These are phyloP conservation scores for Wickerhamomyces strasburgensis DNA, from an alignment of 805 yeast genomes.

Conservation along the genomic window DNA sequence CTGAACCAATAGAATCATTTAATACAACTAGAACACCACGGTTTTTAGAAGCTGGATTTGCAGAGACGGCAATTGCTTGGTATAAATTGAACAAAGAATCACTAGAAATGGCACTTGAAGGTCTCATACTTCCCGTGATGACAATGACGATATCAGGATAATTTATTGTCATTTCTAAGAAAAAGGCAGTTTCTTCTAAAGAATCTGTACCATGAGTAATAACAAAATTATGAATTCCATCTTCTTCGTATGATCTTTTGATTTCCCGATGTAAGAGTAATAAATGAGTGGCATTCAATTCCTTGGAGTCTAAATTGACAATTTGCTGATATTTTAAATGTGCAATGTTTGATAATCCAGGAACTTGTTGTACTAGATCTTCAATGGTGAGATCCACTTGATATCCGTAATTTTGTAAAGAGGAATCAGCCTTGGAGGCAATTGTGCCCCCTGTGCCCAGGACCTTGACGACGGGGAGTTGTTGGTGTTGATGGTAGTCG, in stretches of 20 bases:
- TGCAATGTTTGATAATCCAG: conserved; percentile 55
- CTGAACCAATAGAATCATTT: conserved; percentile 65
- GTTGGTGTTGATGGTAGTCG: conserved; percentile 14
- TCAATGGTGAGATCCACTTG: conserved; percentile 50
- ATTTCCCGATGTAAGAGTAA: conserved; percentile 43
- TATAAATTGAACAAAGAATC: conserved; percentile 73
- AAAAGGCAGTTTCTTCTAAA: conserved; percentile 63
- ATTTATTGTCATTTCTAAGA: conserved; percentile 45
- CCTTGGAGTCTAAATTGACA: conserved; percentile 59
- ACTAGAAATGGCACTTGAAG: conserved; percentile 62
- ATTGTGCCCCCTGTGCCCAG: conserved; percentile 61
- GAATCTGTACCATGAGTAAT: conserved; percentile 72
- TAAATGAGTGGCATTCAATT: conserved; percentile 44
- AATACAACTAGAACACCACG: conserved; percentile 62
- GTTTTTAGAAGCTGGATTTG: conserved; percentile 42
- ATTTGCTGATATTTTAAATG: conserved; percentile 59
- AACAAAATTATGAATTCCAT: conserved; percentile 52
- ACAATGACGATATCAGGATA: conserved; percentile 53
- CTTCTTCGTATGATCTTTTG: conserved; percentile 36
- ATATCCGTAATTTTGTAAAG: conserved; percentile 50
- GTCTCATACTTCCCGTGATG: conserved; percentile 71
- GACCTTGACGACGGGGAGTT: conserved; percentile 36
- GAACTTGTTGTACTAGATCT: conserved; percentile 49
- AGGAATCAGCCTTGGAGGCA: conserved; percentile 45
- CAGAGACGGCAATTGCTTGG: conserved; percentile 63